Evolutionary conservation across 345 rosid genomes (phyloP).

Genomic region (Lumnitzera racemosa): DNA sequence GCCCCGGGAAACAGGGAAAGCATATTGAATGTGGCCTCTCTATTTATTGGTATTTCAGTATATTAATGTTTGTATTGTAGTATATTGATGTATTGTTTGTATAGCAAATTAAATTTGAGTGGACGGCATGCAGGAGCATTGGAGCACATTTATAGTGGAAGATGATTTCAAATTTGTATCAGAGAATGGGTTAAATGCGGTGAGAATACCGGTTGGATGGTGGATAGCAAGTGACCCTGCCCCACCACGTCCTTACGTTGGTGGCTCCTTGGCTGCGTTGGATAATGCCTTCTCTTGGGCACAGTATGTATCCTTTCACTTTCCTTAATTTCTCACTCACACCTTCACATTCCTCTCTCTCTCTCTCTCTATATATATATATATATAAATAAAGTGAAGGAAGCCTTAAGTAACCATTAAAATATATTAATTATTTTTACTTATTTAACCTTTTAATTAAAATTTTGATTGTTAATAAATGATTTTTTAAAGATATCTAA

Average conservation of each 20-base stretch:
- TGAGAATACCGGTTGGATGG: conserved; percentile 66
- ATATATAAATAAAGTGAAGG: too few relatives aligned
- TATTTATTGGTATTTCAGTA: too few relatives aligned
- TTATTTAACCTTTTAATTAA: too few relatives aligned
- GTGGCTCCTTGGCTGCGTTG: conserved; percentile 45
- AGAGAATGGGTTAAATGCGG: conserved; percentile 38
- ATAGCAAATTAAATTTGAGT: neutral
- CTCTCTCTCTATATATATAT: too few relatives aligned
- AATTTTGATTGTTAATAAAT: too few relatives aligned
- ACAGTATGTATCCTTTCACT: conserved; percentile 17
- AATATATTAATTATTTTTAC: too few relatives aligned
- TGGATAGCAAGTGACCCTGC: conserved; percentile 56
- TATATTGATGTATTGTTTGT: too few relatives aligned
- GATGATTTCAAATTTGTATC: conserved; percentile 54
- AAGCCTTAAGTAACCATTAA: too few relatives aligned
- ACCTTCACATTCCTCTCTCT: neutral
- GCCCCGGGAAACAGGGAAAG: too few relatives aligned
- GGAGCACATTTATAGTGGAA: conserved; percentile 53
- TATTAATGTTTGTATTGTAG: too few relatives aligned
- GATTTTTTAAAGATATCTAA: too few relatives aligned
- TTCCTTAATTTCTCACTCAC: neutral
- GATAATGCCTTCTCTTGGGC: conserved; percentile 67
- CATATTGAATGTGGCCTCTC: too few relatives aligned
- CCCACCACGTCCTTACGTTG: conserved; percentile 49
- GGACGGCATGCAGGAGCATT: conserved; percentile 34